Percentiles rank a stretch among this genome's conserved stretches.
These are phyloP conservation scores for Cyberlindnera meyerae DNA, from an alignment of 805 yeast genomes.

Conservation along the genomic window DNA sequence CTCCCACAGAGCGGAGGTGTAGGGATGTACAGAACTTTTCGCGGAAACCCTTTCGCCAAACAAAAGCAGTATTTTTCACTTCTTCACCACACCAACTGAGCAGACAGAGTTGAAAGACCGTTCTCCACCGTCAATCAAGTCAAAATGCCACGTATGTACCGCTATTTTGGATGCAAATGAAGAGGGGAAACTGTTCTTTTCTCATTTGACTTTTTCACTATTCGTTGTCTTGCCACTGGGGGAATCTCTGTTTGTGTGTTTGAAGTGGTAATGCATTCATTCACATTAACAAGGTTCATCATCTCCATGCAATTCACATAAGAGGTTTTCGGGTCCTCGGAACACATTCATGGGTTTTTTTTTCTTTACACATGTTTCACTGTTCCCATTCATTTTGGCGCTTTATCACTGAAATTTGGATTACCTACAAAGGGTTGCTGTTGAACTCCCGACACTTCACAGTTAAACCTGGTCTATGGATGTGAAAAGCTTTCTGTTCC, in stretches of 20 bases:
- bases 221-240: slow-evolving; percentile 5
- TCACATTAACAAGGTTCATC: too few relatives aligned
- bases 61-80: slow-evolving; percentile 2
- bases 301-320: slow-evolving; percentile 11
- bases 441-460: slow-evolving; percentile 89
- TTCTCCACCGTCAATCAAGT: slow-evolving; percentile 12
- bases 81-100: neutral
- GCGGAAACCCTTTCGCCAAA: too few relatives aligned
- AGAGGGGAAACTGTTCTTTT: too few relatives aligned
- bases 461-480: slow-evolving; percentile 22
- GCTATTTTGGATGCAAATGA: too few relatives aligned
- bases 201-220: neutral
- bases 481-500: slow-evolving; percentile 9
- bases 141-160: slow-evolving; percentile 29
- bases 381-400: slow-evolving; percentile 7
- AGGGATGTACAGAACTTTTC: too few relatives aligned
- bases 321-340: slow-evolving; percentile 74
- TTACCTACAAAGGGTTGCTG: slow-evolving; percentile 5
- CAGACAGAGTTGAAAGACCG: neutral
- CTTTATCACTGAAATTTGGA: slow-evolving; percentile 8
- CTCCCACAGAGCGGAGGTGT: too few relatives aligned
- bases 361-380: too few relatives aligned
- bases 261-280: too few relatives aligned
- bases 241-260: neutral
- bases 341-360: slow-evolving; percentile 2